A percentile compares a stretch with the other conserved stretches of the same genome.
These are phyloP conservation scores for Wickerhamiella bombiphila DNA, from an alignment of 805 yeast species.

Conservation along the genomic window DNA sequence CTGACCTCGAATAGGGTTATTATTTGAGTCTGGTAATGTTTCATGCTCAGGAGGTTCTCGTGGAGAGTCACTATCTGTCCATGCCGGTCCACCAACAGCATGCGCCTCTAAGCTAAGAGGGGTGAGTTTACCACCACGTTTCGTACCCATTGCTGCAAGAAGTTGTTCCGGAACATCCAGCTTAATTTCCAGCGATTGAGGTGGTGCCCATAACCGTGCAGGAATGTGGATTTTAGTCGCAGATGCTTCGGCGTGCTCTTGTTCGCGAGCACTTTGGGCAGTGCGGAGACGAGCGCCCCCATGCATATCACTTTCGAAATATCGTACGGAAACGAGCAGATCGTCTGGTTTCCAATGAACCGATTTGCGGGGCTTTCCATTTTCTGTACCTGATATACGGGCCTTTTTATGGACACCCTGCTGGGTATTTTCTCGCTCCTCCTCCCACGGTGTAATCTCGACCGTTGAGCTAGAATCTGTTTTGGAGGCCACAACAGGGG, in stretches of 20 bases:
- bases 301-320: constrained; percentile 18
- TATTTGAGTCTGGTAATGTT: not conserved
- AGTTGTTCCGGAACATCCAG: constrained; percentile 10
- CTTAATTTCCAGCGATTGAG: constrained; percentile 22
- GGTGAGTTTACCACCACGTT: not conserved
- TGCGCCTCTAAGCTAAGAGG: not conserved
- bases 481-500: constrained; percentile 1
- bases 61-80: not conserved
- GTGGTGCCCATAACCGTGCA: constrained; percentile 15
- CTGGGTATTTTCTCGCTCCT: too few species aligned
- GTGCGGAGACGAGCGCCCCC: constrained; percentile 14
- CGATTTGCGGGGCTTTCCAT: too few species aligned
- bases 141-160: not conserved
- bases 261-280: constrained; percentile 12
- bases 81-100: not conserved
- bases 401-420: too few species aligned
- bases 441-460: too few species aligned
- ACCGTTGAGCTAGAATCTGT: too few species aligned
- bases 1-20: not conserved
- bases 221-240: constrained; percentile 8
- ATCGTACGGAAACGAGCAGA: constrained; percentile 21
- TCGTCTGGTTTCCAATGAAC: constrained; percentile 23
- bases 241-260: constrained; percentile 14
- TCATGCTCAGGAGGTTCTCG: not conserved
- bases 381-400: too few species aligned